A percentile compares a stretch with the other conserved stretches of the same genome.
phyloP scores from a whole-genome alignment of 768 basidiomycete species.

The Rhodosporidiobolus sp. region DNA sequence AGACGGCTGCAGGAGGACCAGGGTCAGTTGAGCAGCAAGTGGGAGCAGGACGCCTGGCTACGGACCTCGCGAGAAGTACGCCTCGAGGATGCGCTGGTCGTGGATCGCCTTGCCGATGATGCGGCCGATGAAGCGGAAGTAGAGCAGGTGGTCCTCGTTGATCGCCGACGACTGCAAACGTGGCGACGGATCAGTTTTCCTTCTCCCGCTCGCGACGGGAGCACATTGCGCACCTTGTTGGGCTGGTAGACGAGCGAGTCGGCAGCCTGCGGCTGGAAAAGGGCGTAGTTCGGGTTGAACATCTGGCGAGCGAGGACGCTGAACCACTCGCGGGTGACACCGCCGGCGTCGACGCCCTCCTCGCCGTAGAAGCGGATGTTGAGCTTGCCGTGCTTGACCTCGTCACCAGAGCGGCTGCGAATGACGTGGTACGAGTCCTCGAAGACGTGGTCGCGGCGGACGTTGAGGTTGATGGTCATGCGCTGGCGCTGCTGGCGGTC shows the following conservation, averaged over 20 bases:
- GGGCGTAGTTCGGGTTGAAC: conserved; percentile 97
- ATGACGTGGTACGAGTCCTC: conserved; percentile 95
- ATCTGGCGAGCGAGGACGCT: conserved; percentile 95
- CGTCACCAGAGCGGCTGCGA: conserved; percentile 83
- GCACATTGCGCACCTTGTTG: conserved; percentile 45
- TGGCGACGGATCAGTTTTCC: conserved; percentile 54
- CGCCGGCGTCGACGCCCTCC: conserved; percentile 97
- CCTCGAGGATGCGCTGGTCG: conserved; percentile 91
- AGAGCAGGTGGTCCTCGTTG: conserved; percentile 90
- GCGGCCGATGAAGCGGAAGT: conserved; percentile 98
- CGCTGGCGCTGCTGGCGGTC: conserved; percentile 62
- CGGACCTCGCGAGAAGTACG: conserved; percentile 86
- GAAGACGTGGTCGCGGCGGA: conserved; percentile 83
- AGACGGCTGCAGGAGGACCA: conserved; percentile 59
- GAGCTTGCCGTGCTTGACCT: conserved; percentile 96
- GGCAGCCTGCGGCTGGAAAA: conserved; percentile 96
- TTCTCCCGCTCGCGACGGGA: conserved; percentile 48
- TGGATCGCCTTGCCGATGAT: conserved; percentile 98
- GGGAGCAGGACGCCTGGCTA: background rate
- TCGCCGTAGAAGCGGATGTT: conserved; percentile 91
- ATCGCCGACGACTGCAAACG: conserved; percentile 93
- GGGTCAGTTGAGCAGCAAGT: background rate
- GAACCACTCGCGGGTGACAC: conserved; percentile 96
- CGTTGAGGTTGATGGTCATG: conserved; percentile 82
- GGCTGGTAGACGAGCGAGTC: conserved; percentile 95